Evolutionary conservation across 208 protist species (phyloP).

Genomic region (Trypanosoma theileri): DNA sequence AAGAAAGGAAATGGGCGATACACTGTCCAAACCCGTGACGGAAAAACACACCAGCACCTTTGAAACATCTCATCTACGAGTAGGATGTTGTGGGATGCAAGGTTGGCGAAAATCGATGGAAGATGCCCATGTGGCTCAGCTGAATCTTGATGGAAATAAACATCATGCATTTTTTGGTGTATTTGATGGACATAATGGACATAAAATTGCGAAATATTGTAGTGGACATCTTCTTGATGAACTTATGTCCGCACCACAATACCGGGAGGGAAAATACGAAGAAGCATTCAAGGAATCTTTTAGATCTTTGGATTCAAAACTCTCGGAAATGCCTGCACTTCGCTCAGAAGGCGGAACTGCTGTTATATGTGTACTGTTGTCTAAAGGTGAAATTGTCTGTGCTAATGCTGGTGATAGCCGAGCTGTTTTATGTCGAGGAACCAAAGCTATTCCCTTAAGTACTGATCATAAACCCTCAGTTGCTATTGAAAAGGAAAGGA

Average conservation of each 20-base stretch:
- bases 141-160: slow-evolving; percentile 78
- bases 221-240: slow-evolving; percentile 75
- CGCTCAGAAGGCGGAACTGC: slow-evolving; percentile 76
- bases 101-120: slow-evolving; percentile 92
- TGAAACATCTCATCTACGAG: slow-evolving; percentile 78
- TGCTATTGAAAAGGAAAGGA: slow-evolving; percentile 69
- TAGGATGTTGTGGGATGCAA: slow-evolving; percentile 91
- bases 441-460: slow-evolving; percentile 71
- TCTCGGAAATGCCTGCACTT: slow-evolving; percentile 35
- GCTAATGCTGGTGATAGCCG: slow-evolving; percentile 93
- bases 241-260: slow-evolving; percentile 46
- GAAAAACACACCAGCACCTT: slow-evolving; percentile 91
- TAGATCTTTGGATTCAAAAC: slow-evolving; percentile 59
- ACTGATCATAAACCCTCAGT: slow-evolving; percentile 89
- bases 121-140: slow-evolving; percentile 84
- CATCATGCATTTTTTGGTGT: slow-evolving; percentile 81
- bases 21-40: slow-evolving; percentile 84
- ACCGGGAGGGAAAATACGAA: slow-evolving; percentile 28
- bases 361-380: slow-evolving; percentile 78
- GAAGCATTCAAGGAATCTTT: slow-evolving; percentile 72
- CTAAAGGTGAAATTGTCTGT: slow-evolving; percentile 60
- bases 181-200: slow-evolving; percentile 90
- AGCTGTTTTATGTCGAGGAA: slow-evolving; percentile 79
- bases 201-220: slow-evolving; percentile 80
- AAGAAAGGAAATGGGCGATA: slow-evolving; percentile 70